phyloP scores from a whole-genome alignment of 305 asterid species.

The Ajuga reptans region DNA sequence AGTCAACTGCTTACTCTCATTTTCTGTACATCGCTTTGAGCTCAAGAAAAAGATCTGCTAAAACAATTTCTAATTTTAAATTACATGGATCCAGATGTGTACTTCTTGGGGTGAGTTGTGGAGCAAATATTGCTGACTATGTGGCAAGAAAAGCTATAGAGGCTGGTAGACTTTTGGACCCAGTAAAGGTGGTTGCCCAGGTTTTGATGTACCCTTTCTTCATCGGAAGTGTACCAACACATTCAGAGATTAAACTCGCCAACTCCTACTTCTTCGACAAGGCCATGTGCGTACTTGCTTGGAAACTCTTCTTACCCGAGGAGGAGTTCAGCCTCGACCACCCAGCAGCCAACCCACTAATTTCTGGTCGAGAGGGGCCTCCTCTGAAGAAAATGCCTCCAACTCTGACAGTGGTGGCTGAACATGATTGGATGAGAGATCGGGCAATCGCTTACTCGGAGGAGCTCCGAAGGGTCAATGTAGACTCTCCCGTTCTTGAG shows the following conservation, averaged over 20 bases:
- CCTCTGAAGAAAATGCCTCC: conserved; percentile 84
- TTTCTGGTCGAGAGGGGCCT: conserved; percentile 49
- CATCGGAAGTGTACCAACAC: conserved; percentile 81
- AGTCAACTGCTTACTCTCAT: background rate
- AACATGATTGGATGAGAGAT: conserved; percentile 91
- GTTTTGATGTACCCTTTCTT: conserved; percentile 88
- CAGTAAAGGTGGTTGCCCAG: conserved; percentile 84
- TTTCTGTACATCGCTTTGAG: background rate
- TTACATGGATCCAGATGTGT: conserved; percentile 53
- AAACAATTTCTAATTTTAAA: background rate
- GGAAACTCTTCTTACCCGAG: conserved; percentile 72
- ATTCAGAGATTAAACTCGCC: conserved; percentile 67
- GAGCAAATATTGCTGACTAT: conserved; percentile 70
- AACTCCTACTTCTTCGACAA: conserved; percentile 84
- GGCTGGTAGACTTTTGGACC: conserved; percentile 63
- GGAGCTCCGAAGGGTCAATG: conserved; percentile 71
- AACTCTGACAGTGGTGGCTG: conserved; percentile 75
- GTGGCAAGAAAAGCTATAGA: conserved; percentile 76
- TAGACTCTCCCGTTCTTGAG: conserved; percentile 73
- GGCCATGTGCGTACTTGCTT: conserved; percentile 66
- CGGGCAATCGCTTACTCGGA: conserved; percentile 86
- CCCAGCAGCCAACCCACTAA: conserved; percentile 75
- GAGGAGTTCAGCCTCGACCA: conserved; percentile 67
- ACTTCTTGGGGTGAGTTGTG: conserved; percentile 87
- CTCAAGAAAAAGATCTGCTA: background rate